Base-by-base conservation (phyloP, 441 rosid species). In the Pelargonium australe region DNA sequence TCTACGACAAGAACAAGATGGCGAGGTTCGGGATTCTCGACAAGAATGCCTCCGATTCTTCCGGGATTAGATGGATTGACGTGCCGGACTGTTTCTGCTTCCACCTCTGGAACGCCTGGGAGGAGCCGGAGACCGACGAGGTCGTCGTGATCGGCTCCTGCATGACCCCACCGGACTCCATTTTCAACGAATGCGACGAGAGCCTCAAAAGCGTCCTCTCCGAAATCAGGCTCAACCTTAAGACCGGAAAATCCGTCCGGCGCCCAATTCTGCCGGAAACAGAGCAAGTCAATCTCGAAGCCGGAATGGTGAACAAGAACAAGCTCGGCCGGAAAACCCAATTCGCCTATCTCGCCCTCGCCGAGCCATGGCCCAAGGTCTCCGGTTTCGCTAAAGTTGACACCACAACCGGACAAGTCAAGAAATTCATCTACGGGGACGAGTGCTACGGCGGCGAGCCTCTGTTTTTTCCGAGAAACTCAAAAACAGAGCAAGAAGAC, bases 31-130 rank as follows among this genome's bases (percentile, higher is more conserved):
- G 96, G 13, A 69, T 92, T 51, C 64, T 92, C 14, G 71, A 62
- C 10, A 92, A 89, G 70, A 69, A 80, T 43, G 91, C 91, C 1
- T 28, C 23, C 7, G 85, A 84, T 67, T 78, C 80, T 3, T 63
- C 79, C 4, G 72, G 74, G 4, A 86, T 85, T 11, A 73, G 20
- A 13, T 92, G 97, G 97, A 66, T 89, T 19, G 90, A 92, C 53
- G 81, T 76, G 0, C 80, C 86, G 0, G 91, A 85, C 25, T 81
- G 86, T 60, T 92, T 92, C 73, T 86, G 97, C 73, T 91, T 89
- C 71, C 97, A 91, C 71, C 76, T 89, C 0, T 91, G 97, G 97
- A 92, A 92, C 65, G 92, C 97, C 6, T 92, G 96, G 96, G 97
- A 92, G 60, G 96, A 89, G 23, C 84, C 85, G 0, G 92, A 88